Evolutionary conservation across 1,139 yeast genomes (phyloP).

Genomic region (Debaryomyces fabryi): DNA sequence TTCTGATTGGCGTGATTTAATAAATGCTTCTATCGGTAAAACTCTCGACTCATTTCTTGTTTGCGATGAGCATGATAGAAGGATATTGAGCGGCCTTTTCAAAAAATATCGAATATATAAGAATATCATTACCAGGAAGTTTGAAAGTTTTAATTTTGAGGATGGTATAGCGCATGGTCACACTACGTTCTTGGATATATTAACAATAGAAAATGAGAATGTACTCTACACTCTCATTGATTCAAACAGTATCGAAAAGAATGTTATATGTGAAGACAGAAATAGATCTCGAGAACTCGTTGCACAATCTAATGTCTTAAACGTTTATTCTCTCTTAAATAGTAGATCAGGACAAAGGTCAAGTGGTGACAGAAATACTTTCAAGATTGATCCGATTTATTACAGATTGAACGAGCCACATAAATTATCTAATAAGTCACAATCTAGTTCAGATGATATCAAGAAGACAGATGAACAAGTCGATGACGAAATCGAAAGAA

Average conservation of each 20-base stretch:
- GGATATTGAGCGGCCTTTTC: conserved; percentile 48
- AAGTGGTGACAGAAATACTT: conserved; percentile 40
- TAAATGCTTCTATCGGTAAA: conserved; percentile 54
- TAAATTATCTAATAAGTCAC: conserved; percentile 33
- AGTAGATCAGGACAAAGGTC: conserved; percentile 49
- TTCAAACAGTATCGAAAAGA: conserved; percentile 58
- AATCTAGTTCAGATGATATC: conserved; percentile 22
- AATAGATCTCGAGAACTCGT: conserved; percentile 51
- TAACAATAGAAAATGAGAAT: conserved; percentile 57
- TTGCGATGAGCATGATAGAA: conserved; percentile 61
- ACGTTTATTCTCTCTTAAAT: conserved; percentile 50
- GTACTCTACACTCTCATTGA: conserved; percentile 70
- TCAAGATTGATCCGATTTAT: conserved; percentile 62
- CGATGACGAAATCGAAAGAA: conserved; percentile 26
- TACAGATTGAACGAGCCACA: conserved; percentile 33
- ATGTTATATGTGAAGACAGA: conserved; percentile 54
- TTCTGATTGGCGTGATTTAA: conserved; percentile 60
- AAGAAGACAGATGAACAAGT: conserved; percentile 20
- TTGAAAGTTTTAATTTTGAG: conserved; percentile 58
- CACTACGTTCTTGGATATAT: conserved; percentile 60
- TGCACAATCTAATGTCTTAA: conserved; percentile 39
- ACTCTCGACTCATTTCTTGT: conserved; percentile 70
- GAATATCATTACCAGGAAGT: conserved; percentile 55
- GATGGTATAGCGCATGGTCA: conserved; percentile 30
- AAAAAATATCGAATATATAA: conserved; percentile 25